Percentiles rank a stretch among this genome's conserved stretches.
Conservation (phyloP, 2,329 filamentous ascomycete species). For the Fusarium protoensiforme region DNA sequence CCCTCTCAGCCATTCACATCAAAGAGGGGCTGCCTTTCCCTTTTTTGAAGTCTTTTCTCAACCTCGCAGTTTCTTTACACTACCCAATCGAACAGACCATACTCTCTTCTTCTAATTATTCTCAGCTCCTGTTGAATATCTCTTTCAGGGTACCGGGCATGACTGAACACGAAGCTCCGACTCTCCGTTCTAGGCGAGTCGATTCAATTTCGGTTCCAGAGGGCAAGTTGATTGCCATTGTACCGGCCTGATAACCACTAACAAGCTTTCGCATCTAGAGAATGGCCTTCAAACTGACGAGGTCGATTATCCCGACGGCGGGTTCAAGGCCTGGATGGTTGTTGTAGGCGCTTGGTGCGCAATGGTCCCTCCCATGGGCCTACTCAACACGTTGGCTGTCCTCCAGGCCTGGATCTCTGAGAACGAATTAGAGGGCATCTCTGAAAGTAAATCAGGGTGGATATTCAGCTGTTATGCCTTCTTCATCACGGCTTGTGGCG, state of each 20-base stretch:
- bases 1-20: not conserved
- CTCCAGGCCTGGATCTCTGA: constrained; percentile 71
- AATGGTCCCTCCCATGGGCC: constrained; percentile 72
- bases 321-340: constrained; percentile 70
- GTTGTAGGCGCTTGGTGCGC: constrained; percentile 76
- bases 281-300: not conserved
- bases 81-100: not conserved
- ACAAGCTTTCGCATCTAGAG: not conserved
- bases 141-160: not conserved
- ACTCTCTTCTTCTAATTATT: not conserved
- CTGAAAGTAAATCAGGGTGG: constrained; percentile 12
- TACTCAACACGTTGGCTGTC: constrained; percentile 74
- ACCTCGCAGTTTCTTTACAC: not conserved
- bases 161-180: not conserved
- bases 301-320: constrained; percentile 12
- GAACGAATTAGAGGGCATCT: not conserved
- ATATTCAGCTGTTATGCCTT: constrained; percentile 23
- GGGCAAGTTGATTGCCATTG: not conserved
- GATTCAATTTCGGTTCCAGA: not conserved
- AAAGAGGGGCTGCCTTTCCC: not conserved
- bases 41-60: not conserved
- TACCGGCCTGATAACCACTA: not conserved
- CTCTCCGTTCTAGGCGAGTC: no score
- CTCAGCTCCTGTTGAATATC: no score
- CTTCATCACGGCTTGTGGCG: constrained; percentile 21